Percentiles rank a stretch among this genome's conserved stretches.
Conservation (phyloP, 202 grass and related monocot genomes). For the Schoenoplectus tabernaemontani region DNA sequence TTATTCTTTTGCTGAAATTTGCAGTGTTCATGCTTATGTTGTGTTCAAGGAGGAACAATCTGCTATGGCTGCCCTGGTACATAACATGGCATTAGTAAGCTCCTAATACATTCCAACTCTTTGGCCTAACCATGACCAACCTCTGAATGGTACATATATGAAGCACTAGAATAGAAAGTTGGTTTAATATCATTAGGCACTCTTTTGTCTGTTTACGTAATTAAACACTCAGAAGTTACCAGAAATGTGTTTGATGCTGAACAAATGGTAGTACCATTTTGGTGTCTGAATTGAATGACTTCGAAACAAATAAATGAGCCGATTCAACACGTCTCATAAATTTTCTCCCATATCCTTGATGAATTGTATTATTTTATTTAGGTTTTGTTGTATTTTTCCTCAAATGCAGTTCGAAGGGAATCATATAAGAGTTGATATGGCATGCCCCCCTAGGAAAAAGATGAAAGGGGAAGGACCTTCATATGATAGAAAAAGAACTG, state of each 20-base stretch:
- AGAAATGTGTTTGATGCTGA: not conserved
- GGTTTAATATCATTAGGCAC: not conserved
- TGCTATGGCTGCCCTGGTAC: constrained; percentile 45
- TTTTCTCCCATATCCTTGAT: not conserved
- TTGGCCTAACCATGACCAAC: not conserved
- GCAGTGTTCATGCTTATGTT: constrained; percentile 91
- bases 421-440: constrained; percentile 89
- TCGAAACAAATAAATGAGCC: not conserved
- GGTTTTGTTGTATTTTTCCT: not conserved
- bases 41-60: constrained; percentile 86
- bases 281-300: not conserved
- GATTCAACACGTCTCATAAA: not conserved
- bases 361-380: not conserved
- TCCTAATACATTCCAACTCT: not conserved
- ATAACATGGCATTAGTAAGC: constrained; percentile 77
- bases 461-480: constrained; percentile 61
- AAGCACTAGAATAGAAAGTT: not conserved
- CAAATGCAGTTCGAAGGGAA: constrained; percentile 77
- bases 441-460: constrained; percentile 83
- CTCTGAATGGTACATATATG: not conserved
- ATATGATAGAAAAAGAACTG: constrained; percentile 85
- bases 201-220: not conserved
- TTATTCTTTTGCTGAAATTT: not conserved
- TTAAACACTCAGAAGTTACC: not conserved
- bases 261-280: not conserved